A percentile compares a stretch with the other conserved stretches of the same genome.
Evolutionary conservation across 2,329 filamentous ascomycete species (phyloP).

Genomic region (Ceratocystis lukuohia): DNA sequence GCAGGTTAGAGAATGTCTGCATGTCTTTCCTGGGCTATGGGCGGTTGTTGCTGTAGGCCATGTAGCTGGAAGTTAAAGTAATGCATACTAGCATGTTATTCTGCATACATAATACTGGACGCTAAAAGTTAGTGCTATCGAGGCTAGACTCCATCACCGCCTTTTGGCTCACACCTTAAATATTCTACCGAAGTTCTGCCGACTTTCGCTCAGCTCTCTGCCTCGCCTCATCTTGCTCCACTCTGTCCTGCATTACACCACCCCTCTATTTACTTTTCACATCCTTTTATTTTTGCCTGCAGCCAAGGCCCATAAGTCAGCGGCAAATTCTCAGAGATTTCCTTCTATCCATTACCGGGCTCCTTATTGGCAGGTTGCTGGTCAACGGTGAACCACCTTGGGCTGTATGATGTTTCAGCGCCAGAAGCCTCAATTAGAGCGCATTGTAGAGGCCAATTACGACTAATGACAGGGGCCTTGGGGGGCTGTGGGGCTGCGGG

Average conservation of each 20-base stretch:
- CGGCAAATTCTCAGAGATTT: not conserved
- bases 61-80: not conserved
- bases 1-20: not conserved
- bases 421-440: not conserved
- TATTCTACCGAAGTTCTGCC: not conserved
- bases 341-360: not conserved
- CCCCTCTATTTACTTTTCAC: not conserved
- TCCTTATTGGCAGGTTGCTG: constrained; percentile 1
- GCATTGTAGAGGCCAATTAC: not conserved
- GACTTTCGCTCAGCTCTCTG: not conserved
- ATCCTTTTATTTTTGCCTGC: not conserved
- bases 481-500: not conserved
- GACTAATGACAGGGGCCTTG: not conserved
- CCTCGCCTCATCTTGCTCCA: not conserved
- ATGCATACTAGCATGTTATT: too few relatives aligned
- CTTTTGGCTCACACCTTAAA: not conserved
- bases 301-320: not conserved
- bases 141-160: not conserved
- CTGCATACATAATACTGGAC: too few relatives aligned
- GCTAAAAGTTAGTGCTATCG: too few relatives aligned
- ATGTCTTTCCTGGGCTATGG: not conserved
- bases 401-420: not conserved
- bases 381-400: not conserved
- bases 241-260: not conserved
- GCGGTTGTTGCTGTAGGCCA: not conserved